These are phyloP conservation scores for Rhynchosporium agropyri DNA, from an alignment of 2,329 filamentous ascomycete genomes.

Conservation along the genomic window DNA sequence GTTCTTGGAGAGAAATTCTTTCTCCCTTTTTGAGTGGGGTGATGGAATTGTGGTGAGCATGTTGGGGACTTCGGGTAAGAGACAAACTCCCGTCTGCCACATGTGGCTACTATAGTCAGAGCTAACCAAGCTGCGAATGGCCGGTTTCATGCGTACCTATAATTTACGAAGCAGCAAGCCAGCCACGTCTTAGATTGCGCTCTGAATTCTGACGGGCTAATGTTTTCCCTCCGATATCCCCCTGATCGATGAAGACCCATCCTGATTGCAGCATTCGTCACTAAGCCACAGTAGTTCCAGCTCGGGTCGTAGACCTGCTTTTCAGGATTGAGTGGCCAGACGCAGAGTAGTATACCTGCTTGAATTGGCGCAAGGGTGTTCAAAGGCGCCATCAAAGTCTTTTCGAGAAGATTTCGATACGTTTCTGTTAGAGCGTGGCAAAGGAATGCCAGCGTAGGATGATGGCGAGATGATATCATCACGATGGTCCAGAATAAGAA, in stretches of 20 bases:
- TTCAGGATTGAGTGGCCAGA: slow-evolving; percentile 35
- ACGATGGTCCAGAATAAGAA: slow-evolving; percentile 30
- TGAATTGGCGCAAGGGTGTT: slow-evolving; percentile 26
- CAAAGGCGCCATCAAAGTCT: slow-evolving; percentile 14
- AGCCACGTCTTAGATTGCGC: slow-evolving; percentile 12
- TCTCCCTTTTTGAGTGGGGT: slow-evolving; percentile 1
- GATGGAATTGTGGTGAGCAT: slow-evolving; percentile 3
- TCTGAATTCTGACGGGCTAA: slow-evolving; percentile 1
- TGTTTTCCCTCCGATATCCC: slow-evolving; percentile 8
- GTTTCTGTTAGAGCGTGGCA: slow-evolving; percentile 13
- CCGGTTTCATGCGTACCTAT: neutral
- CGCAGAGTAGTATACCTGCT: slow-evolving; percentile 31
- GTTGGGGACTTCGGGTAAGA: slow-evolving; percentile 8
- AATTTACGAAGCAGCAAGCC: slow-evolving; percentile 10
- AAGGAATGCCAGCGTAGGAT: slow-evolving; percentile 14
- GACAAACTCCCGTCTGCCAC: slow-evolving; percentile 10
- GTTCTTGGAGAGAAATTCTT: slow-evolving; percentile 6
- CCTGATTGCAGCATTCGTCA: slow-evolving; percentile 23
- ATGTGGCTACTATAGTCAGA: neutral
- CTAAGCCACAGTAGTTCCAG: slow-evolving; percentile 28
- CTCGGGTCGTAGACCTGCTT: slow-evolving; percentile 25
- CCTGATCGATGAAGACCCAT: slow-evolving; percentile 21
- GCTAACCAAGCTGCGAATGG: too few relatives aligned
- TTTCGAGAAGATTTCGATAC: slow-evolving; percentile 22
- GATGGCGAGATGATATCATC: slow-evolving; percentile 24